A percentile compares a stretch with the other conserved stretches of the same genome.
Conservation (phyloP, 306 rosid genomes). For the Cucurbita maxima region DNA sequence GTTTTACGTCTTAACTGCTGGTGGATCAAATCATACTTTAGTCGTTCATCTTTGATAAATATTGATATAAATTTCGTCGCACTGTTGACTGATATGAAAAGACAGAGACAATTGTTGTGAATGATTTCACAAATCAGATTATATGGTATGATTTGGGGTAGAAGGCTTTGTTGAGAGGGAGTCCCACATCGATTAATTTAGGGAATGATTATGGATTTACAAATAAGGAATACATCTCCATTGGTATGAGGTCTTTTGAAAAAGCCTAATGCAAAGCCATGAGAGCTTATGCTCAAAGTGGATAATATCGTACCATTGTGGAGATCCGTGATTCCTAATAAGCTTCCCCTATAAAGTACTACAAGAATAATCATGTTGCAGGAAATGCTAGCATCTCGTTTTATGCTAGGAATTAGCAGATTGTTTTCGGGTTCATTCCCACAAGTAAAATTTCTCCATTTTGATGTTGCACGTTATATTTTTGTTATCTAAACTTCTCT, state of each 20-base stretch:
- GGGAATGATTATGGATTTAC: too few relatives aligned
- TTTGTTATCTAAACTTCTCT: background rate
- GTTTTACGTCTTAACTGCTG: background rate
- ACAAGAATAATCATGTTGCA: background rate
- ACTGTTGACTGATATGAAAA: background rate
- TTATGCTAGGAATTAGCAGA: background rate
- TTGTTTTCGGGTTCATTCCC: too few relatives aligned
- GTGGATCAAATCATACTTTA: background rate
- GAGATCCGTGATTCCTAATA: too few relatives aligned
- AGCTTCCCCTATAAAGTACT: background rate
- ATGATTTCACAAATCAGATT: background rate
- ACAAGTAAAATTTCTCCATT: background rate
- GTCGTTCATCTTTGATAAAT: background rate
- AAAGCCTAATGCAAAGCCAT: too few relatives aligned
- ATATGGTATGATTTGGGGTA: background rate
- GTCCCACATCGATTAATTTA: too few relatives aligned
- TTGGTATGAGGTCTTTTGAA: too few relatives aligned
- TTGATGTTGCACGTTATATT: background rate
- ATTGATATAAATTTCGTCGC: background rate
- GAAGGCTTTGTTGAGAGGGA: background rate
- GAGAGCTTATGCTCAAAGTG: too few relatives aligned
- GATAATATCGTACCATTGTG: too few relatives aligned
- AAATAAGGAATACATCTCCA: too few relatives aligned
- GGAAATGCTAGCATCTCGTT: background rate
- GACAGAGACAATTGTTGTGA: background rate